Conservation (phyloP, 345 rosid genomes). For the Microcos paniculata region DNA sequence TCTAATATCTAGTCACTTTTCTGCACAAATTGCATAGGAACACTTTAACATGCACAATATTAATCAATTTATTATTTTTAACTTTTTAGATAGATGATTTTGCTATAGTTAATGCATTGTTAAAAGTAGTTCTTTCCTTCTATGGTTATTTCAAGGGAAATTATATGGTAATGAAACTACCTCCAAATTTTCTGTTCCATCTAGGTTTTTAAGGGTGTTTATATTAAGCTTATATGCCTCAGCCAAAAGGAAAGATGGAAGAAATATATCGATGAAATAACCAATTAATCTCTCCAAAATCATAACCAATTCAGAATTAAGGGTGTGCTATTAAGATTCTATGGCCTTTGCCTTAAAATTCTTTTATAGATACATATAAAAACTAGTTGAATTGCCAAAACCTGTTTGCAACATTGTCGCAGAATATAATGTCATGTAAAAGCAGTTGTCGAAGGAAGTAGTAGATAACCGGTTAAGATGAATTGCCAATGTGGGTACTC, state of each 20-base stretch:
- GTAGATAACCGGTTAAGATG: slow-evolving; percentile 77
- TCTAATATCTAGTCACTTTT: neutral
- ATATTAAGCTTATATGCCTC: neutral
- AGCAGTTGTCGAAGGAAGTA: slow-evolving; percentile 1
- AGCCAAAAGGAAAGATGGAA: neutral
- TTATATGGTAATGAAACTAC: neutral
- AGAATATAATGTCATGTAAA: neutral
- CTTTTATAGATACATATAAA: neutral
- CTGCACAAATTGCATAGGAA: neutral
- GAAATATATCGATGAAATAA: neutral
- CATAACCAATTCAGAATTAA: neutral
- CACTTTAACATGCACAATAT: neutral
- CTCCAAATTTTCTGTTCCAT: neutral
- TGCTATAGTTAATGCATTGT: neutral
- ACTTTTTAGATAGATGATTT: neutral
- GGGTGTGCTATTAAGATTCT: neutral
- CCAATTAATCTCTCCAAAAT: neutral
- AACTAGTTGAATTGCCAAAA: no score
- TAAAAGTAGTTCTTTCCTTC: neutral
- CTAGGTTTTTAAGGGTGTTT: neutral
- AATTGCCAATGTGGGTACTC: slow-evolving; percentile 87
- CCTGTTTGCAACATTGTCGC: neutral
- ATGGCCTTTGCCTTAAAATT: neutral
- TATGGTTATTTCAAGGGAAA: neutral
- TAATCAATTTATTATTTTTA: neutral